These are phyloP conservation scores for Magnusiomyces magnusii DNA, from an alignment of 1,139 yeast species.

Conservation along the genomic window DNA sequence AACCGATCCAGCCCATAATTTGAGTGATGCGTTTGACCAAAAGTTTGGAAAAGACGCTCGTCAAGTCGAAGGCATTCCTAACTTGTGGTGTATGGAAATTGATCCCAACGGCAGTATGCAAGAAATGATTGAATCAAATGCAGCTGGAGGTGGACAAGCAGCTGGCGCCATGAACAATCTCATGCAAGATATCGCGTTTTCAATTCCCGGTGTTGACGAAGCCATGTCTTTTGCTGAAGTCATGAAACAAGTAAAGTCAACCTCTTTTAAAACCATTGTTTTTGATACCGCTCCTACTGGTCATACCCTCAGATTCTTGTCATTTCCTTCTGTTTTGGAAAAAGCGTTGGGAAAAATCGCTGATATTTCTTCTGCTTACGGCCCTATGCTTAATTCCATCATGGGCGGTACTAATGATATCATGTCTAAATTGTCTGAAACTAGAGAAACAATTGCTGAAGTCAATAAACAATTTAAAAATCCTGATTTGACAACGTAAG, in stretches of 20 bases:
- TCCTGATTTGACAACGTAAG: conserved; percentile 79
- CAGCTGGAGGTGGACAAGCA: conserved; percentile 20
- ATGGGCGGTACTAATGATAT: conserved; percentile 67
- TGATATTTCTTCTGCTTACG: conserved; percentile 77
- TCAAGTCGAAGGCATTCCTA: conserved; percentile 77
- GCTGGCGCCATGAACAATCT: conserved; percentile 35
- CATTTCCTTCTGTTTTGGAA: conserved; percentile 85
- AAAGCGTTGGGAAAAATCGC: conserved; percentile 80
- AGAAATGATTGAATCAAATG: conserved; percentile 63
- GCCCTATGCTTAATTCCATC: conserved; percentile 78
- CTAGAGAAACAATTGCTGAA: conserved; percentile 74
- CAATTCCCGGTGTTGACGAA: conserved; percentile 97
- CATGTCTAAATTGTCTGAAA: conserved; percentile 71
- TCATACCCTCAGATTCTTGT: conserved; percentile 89
- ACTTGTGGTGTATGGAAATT: conserved; percentile 95
- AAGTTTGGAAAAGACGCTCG: conserved; percentile 96
- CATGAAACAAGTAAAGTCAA: conserved; percentile 87
- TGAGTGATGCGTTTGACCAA: conserved; percentile 96
- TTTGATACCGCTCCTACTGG: conserved; percentile 99
- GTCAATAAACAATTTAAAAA: conserved; percentile 93
- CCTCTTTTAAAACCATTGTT: conserved; percentile 78
- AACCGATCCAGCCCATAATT: conserved; percentile 96
- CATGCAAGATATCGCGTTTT: conserved; percentile 89
- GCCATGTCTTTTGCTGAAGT: conserved; percentile 97
- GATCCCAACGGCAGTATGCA: conserved; percentile 94